These are phyloP conservation scores for Sclerotinia sclerotiorum DNA, from an alignment of 2,329 filamentous ascomycete genomes.

Conservation along the genomic window DNA sequence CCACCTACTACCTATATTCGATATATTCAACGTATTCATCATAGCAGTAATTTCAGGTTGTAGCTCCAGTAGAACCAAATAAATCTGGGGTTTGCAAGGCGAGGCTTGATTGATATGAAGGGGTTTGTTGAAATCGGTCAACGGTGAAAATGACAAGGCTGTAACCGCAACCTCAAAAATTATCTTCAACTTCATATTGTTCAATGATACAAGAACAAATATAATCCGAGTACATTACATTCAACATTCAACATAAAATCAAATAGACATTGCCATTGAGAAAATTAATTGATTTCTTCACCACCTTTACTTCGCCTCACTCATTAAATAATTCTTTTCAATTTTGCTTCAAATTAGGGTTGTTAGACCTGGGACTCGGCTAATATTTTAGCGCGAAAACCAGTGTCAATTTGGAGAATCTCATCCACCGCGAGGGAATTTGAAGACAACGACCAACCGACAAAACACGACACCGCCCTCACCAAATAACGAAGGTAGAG, in stretches of 20 bases:
- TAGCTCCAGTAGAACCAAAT: neutral
- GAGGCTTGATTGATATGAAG: constrained; percentile 1
- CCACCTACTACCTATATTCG: neutral
- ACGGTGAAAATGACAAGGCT: constrained; percentile 6
- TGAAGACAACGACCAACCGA: constrained; percentile 31
- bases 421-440: constrained; percentile 23
- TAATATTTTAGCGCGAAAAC: constrained; percentile 26
- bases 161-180: neutral
- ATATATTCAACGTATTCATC: neutral
- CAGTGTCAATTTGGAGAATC: constrained; percentile 19
- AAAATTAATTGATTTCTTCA: neutral
- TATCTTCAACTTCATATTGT: neutral
- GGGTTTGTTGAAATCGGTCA: neutral
- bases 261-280: neutral
- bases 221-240: neutral
- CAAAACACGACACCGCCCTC: constrained; percentile 40
- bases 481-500: constrained; percentile 43
- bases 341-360: constrained; percentile 26
- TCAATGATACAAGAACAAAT: neutral
- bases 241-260: neutral
- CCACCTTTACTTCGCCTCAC: neutral
- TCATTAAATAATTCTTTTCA: constrained; percentile 21
- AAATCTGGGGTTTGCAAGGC: neutral
- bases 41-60: neutral
- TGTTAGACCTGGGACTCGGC: constrained; percentile 32